These are phyloP conservation scores for Neurospora sp. DNA, from an alignment of 495 filamentous ascomycete species.

Conservation along the genomic window DNA sequence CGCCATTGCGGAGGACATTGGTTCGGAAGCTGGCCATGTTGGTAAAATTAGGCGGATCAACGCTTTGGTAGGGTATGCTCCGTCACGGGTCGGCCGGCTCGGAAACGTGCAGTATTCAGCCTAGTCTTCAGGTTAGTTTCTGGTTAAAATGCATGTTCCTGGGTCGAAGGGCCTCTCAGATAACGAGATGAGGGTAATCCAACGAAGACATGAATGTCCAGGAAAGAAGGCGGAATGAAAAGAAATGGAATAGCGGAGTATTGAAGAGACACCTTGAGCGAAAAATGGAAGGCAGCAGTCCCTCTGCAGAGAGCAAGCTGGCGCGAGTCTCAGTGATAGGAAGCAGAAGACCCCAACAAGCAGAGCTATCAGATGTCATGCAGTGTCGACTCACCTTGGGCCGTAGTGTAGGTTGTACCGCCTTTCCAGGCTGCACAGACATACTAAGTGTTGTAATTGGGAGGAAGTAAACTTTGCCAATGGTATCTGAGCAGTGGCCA, in stretches of 20 bases:
- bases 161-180: not conserved
- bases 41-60: not conserved
- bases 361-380: not conserved
- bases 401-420: not conserved
- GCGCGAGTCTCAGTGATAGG: not conserved
- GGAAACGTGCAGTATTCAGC: not conserved
- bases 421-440: not conserved
- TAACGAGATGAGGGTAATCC: not conserved
- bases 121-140: not conserved
- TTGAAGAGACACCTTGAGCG: not conserved
- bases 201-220: not conserved
- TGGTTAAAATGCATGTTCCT: not conserved
- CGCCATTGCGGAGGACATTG: conserved; percentile 44
- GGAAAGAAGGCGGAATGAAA: not conserved
- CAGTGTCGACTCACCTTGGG: not conserved
- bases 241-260: not conserved
- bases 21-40: conserved; percentile 36
- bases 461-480: not conserved
- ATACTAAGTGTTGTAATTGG: not conserved
- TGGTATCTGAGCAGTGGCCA: not conserved
- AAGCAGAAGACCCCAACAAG: not conserved
- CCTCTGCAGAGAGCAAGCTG: not conserved
- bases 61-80: not conserved
- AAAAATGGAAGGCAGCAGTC: not conserved
- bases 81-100: not conserved